Evolutionary conservation across 495 filamentous ascomycete genomes (phyloP), one percentile per base, ranked within the genome.

Genomic region (Ramalina intermedia): DNA sequence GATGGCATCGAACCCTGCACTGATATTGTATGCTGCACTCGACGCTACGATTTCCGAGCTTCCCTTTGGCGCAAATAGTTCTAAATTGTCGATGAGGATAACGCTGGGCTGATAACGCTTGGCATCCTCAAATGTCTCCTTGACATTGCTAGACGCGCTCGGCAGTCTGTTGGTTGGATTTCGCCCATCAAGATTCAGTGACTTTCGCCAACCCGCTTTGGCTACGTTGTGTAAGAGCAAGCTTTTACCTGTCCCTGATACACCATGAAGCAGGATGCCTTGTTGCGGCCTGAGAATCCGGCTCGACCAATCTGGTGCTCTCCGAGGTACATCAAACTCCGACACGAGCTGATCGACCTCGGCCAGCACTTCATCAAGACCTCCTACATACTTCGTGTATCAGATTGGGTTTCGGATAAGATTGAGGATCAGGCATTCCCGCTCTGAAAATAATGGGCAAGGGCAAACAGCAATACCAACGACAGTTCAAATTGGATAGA

Each of bases 191-290:
- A 93, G 69, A 23, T 65, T 69, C 44, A 81, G 72, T 6, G 84
- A 73, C 49, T 73, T 76, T 17, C 74, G 77, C 82, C 83, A 93
- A 47, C 76, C 73, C 8, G 77, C 74, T n/a, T 65, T 63, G 17
- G 74, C 71, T n/a, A 93, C 73, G 45, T 75, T 73, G 24, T 78
- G 58, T 2, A 94, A 63, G 13, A 94, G 66, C 49, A 81, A 66
- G 14, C 77, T 80, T 62, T 93, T 95, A 2, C 88, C 88, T 0
- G 83, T 91, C 50, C 91, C 82, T 55, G 84, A 78, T 44, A 84
- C 76, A 40, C 91, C 87, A 66, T 91, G 78, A 39, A 98, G 69
- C 51, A 94, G 66, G 42, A 91, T 74, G 27, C 79, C 70, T 14
- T 21, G 41, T 21, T 44, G 20, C 29, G 23, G 53, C 64, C 63